Percentiles rank a stretch among this genome's conserved stretches.
Conservation (phyloP, 495 filamentous ascomycete species). For the Talaromyces wortmannii region DNA sequence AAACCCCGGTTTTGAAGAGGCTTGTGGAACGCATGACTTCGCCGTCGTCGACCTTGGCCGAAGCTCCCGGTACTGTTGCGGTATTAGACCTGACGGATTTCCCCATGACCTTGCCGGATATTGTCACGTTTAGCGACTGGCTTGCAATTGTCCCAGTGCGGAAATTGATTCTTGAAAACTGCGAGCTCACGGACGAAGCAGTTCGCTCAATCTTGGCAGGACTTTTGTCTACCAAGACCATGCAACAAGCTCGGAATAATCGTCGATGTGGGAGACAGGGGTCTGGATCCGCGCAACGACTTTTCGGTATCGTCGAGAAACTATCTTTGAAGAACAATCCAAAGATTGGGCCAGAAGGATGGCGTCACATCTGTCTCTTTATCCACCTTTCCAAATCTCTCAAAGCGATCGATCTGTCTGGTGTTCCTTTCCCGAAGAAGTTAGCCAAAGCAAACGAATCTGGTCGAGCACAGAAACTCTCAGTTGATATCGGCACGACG, state of each 20-base stretch:
- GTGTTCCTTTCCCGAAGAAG: conserved; percentile 67
- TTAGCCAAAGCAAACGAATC: conserved; percentile 11
- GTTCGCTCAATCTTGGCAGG: conserved; percentile 81
- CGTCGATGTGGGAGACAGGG: conserved; percentile 21
- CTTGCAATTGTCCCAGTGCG: conserved; percentile 87
- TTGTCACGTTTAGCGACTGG: conserved; percentile 85
- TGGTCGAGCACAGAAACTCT: conserved; percentile 1
- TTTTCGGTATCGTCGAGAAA: conserved; percentile 71
- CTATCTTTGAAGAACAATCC: conserved; percentile 83
- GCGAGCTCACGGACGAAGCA: conserved; percentile 78
- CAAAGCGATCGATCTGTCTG: conserved; percentile 78
- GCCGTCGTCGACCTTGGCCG: conserved; percentile 49
- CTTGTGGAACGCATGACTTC: conserved; percentile 82
- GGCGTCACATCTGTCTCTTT: conserved; percentile 87
- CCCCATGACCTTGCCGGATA: conserved; percentile 72
- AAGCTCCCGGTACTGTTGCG: conserved; percentile 64
- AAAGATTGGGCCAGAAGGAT: conserved; percentile 78
- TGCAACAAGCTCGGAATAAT: conserved; percentile 43
- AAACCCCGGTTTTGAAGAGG: conserved; percentile 81
- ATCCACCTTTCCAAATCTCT: conserved; percentile 82
- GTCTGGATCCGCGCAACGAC: conserved; percentile 14
- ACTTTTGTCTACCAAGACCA: conserved; percentile 70
- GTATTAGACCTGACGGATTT: conserved; percentile 80
- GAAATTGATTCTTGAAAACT: conserved; percentile 78
- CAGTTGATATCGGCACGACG: conserved; percentile 46